Evolutionary conservation across 2,329 filamentous ascomycete genomes (phyloP).

Genomic region (Pyrenochaeta sp.): DNA sequence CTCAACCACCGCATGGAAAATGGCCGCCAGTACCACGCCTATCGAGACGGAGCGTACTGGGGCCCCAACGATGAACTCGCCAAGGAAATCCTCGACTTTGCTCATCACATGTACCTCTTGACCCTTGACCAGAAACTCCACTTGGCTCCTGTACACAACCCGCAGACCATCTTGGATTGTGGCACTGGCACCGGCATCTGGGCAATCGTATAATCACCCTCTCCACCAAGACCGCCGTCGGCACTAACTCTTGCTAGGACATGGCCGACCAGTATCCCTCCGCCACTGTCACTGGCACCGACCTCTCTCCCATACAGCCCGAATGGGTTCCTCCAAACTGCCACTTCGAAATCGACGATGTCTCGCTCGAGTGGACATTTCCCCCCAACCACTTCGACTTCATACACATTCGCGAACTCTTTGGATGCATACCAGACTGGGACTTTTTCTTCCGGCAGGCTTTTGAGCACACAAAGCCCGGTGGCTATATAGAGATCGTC

Average conservation of each 20-base stretch:
- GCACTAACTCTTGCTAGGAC: no score
- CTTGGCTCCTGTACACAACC: constrained; percentile 42
- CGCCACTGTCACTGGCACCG: constrained; percentile 51
- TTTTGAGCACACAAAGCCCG: constrained; percentile 48
- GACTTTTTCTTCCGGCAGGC: constrained; percentile 50
- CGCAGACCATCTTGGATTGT: constrained; percentile 41
- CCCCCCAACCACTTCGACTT: constrained; percentile 51
- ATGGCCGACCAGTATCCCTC: constrained; percentile 40
- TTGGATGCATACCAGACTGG: constrained; percentile 57
- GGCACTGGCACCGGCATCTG: constrained; percentile 49
- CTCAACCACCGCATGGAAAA: constrained; percentile 48
- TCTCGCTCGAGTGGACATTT: constrained; percentile 52
- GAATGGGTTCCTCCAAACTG: constrained; percentile 56
- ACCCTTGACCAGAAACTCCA: constrained; percentile 44
- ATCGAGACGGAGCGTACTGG: constrained; percentile 48
- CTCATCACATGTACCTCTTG: constrained; percentile 49
- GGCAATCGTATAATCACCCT: constrained; percentile 34
- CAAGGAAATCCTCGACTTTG: constrained; percentile 55
- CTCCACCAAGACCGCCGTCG: not conserved
- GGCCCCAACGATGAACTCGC: constrained; percentile 55
- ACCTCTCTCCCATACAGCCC: constrained; percentile 60
- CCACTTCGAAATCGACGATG: constrained; percentile 58
- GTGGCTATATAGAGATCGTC: constrained; percentile 54
- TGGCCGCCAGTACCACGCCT: constrained; percentile 47
- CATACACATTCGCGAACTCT: constrained; percentile 56